Percentiles rank a stretch among this genome's conserved stretches.
Evolutionary conservation across 2,329 filamentous ascomycete genomes (phyloP).

Genomic region (Chaetomium globosum): DNA sequence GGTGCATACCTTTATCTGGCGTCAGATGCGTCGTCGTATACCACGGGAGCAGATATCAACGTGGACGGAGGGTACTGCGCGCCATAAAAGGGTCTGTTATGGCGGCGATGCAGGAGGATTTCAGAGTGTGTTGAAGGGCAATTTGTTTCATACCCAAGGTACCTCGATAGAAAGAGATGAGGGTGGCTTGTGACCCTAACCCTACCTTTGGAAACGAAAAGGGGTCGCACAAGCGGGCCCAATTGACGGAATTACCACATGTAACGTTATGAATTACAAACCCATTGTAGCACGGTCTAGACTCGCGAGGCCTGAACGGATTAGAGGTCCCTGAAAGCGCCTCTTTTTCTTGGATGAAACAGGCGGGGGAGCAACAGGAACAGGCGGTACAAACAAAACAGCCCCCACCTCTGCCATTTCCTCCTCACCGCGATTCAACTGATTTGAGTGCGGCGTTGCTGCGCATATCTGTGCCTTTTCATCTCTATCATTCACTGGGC

Average conservation of each 20-base stretch:
- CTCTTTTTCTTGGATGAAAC: background rate
- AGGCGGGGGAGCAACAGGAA: slow-evolving; percentile 4
- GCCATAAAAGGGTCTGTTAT: slow-evolving; percentile 43
- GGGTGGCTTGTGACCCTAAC: background rate
- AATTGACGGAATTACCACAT: background rate
- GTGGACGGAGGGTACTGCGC: slow-evolving; percentile 74
- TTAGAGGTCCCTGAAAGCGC: background rate
- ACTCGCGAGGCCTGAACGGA: background rate
- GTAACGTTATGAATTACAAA: slow-evolving; percentile 1
- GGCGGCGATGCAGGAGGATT: background rate
- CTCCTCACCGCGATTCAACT: background rate
- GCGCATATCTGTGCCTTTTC: slow-evolving; percentile 1
- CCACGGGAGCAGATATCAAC: slow-evolving; percentile 72
- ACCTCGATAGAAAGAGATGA: background rate
- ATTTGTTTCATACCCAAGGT: background rate
- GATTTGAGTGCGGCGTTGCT: background rate
- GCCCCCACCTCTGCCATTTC: background rate
- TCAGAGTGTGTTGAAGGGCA: background rate
- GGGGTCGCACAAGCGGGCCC: background rate
- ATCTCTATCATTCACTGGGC: background rate
- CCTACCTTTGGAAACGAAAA: background rate
- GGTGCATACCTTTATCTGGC: slow-evolving; percentile 81
- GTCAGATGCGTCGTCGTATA: slow-evolving; percentile 80
- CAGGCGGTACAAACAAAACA: background rate
- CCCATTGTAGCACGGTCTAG: background rate